phyloP scores from a whole-genome alignment of 352 stramenopile genomes.

The Globisporangium spinosum region DNA sequence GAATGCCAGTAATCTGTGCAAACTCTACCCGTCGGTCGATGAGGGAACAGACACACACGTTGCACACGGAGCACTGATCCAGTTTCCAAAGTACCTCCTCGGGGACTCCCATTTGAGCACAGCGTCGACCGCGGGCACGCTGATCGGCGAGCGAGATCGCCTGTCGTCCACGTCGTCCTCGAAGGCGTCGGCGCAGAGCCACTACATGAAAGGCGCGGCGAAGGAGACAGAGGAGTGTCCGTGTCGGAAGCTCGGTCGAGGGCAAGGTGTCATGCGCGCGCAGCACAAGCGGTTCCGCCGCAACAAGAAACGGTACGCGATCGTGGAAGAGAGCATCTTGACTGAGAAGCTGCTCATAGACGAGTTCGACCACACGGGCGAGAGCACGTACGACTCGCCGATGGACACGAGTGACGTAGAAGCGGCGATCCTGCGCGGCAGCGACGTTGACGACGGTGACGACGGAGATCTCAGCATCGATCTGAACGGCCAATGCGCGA shows the following conservation, averaged over 20 bases:
- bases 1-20: conserved; percentile 18
- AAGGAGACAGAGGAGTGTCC: conserved; percentile 28
- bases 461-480: conserved; percentile 6
- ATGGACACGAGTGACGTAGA: conserved; percentile 22
- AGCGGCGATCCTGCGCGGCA: conserved; percentile 26
- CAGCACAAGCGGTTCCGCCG: conserved; percentile 43
- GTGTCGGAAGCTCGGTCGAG: conserved; percentile 46
- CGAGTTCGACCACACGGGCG: conserved; percentile 25
- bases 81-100: conserved; percentile 5
- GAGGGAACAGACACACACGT: conserved; percentile 9
- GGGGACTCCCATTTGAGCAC: conserved; percentile 10
- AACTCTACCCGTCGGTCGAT: conserved; percentile 7
- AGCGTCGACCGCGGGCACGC: background rate
- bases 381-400: conserved; percentile 25
- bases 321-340: conserved; percentile 36
- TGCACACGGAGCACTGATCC: background rate
- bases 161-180: conserved; percentile 25
- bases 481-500: background rate
- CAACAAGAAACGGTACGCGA: conserved; percentile 45
- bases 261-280: conserved; percentile 24
- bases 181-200: conserved; percentile 23
- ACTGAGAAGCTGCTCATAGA: conserved; percentile 32
- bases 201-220: conserved; percentile 17
- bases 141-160: conserved; percentile 13
- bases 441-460: conserved; percentile 3